Evolutionary conservation across 2,329 filamentous ascomycete genomes (phyloP).

Genomic region (Westerdykella sp.): DNA sequence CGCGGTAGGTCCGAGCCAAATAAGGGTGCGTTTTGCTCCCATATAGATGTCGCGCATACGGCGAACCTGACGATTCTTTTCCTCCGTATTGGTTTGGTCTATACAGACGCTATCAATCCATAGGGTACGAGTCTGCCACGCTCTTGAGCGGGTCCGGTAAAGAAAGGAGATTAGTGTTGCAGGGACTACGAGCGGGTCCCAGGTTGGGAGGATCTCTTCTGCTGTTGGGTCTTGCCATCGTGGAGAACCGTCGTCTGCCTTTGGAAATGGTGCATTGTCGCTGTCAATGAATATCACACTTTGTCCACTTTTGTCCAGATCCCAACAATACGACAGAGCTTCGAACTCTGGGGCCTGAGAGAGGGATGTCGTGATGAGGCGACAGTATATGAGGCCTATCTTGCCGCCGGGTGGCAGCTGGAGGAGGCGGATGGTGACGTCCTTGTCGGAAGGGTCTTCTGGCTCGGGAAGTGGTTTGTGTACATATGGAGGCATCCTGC

Average conservation of each 20-base stretch:
- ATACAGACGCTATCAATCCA: slow-evolving; percentile 10
- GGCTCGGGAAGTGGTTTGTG: not conserved
- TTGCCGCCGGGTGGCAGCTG: slow-evolving; percentile 1
- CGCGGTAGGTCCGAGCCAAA: slow-evolving; percentile 5
- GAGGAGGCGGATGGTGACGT: slow-evolving; percentile 6
- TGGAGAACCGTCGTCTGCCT: too few relatives aligned
- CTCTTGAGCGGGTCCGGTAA: slow-evolving; percentile 1
- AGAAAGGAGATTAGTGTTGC: slow-evolving; percentile 6
- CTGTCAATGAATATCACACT: not conserved
- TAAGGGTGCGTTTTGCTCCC: slow-evolving; percentile 1
- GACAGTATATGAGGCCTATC: slow-evolving; percentile 1
- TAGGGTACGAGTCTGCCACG: not conserved
- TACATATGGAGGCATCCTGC: too few relatives aligned
- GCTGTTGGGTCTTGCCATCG: not conserved
- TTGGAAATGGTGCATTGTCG: too few relatives aligned
- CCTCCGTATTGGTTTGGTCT: slow-evolving; percentile 4
- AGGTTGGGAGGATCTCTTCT: not conserved
- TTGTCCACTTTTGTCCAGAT: not conserved
- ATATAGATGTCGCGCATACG: slow-evolving; percentile 7
- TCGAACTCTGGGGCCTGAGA: slow-evolving; percentile 3
- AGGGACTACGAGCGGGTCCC: slow-evolving; percentile 2
- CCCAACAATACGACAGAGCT: slow-evolving; percentile 5
- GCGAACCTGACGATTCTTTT: slow-evolving; percentile 7
- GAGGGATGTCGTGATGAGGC: slow-evolving; percentile 1
- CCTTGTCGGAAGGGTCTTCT: slow-evolving; percentile 1